A percentile compares a stretch with the other conserved stretches of the same genome.
Conservation (phyloP, 1,284 basidiomycete species). For the Chalciporus sp. region DNA sequence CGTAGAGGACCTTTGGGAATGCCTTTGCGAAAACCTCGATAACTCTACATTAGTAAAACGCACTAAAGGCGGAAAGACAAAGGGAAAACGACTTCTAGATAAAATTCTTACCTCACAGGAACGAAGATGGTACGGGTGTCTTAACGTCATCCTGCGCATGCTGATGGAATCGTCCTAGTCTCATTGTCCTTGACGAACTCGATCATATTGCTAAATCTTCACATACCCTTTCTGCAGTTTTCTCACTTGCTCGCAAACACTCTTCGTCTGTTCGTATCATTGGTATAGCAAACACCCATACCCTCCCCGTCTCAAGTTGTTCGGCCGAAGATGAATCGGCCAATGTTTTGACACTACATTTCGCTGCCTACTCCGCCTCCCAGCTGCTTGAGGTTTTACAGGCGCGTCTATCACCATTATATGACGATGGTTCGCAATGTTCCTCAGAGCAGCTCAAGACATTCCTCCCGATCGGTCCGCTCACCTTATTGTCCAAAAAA, state of each 20-base stretch:
- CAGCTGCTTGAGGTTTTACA: constrained; percentile 69
- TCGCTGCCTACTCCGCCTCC: constrained; percentile 69
- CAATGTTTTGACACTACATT: constrained; percentile 68
- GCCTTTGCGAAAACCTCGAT: constrained; percentile 59
- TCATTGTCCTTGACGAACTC: constrained; percentile 78
- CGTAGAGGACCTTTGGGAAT: constrained; percentile 71
- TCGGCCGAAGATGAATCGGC: constrained; percentile 26
- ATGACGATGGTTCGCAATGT: constrained; percentile 32
- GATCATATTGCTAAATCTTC: constrained; percentile 69
- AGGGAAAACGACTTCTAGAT: constrained; percentile 46
- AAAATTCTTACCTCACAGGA: constrained; percentile 38
- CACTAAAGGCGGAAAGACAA: constrained; percentile 43
- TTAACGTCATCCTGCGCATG: background rate
- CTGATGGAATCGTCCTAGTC: constrained; percentile 40
- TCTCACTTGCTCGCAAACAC: constrained; percentile 58
- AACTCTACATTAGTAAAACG: constrained; percentile 36
- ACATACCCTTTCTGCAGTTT: constrained; percentile 59
- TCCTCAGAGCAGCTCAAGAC: constrained; percentile 42
- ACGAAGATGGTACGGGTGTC: constrained; percentile 57
- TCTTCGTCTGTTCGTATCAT: constrained; percentile 56
- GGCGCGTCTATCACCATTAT: constrained; percentile 55
- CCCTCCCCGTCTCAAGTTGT: constrained; percentile 53
- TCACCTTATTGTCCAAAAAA: constrained; percentile 75
- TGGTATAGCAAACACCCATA: constrained; percentile 84
- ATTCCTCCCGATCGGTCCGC: constrained; percentile 61